Conservation (phyloP, 164 flowering plant species). For the Vitis amurensis region DNA sequence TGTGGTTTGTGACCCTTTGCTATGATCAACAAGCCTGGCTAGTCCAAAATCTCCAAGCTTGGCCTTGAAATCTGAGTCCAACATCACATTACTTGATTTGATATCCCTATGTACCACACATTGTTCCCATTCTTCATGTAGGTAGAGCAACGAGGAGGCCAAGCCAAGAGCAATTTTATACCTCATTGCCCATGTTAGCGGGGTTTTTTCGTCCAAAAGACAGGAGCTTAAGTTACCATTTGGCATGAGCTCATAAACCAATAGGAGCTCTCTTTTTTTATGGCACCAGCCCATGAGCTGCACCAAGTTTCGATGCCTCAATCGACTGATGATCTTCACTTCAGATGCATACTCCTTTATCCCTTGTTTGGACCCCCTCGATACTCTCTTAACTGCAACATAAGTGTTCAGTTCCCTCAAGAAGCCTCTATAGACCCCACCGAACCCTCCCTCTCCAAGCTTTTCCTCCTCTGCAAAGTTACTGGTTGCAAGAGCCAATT, state of each 20-base stretch:
- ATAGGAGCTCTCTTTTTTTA: background rate
- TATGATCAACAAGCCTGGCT: conserved; percentile 9
- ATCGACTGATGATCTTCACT: conserved; percentile 3
- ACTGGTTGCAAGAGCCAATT: no score
- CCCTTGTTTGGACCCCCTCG: conserved; percentile 5
- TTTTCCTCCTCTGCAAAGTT: conserved; percentile 3
- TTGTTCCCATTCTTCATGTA: conserved; percentile 2
- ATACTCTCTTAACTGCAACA: conserved; percentile 28
- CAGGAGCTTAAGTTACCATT: background rate
- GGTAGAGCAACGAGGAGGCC: conserved; percentile 4
- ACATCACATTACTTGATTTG: conserved; percentile 1
- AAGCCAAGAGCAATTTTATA: conserved; percentile 1
- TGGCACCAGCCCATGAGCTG: conserved; percentile 9
- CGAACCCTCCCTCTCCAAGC: conserved; percentile 32
- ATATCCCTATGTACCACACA: conserved; percentile 4
- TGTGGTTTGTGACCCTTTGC: background rate
- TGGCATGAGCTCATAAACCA: background rate
- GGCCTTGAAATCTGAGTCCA: conserved; percentile 9
- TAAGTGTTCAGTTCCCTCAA: conserved; percentile 4
- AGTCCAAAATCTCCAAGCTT: conserved; percentile 18
- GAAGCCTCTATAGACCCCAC: conserved; percentile 26
- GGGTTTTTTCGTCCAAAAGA: background rate
- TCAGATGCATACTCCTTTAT: background rate
- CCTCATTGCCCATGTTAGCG: background rate
- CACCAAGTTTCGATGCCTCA: conserved; percentile 1